Evolutionary conservation across 345 rosid genomes (phyloP).

Genomic region (Pelargonium nanum): DNA sequence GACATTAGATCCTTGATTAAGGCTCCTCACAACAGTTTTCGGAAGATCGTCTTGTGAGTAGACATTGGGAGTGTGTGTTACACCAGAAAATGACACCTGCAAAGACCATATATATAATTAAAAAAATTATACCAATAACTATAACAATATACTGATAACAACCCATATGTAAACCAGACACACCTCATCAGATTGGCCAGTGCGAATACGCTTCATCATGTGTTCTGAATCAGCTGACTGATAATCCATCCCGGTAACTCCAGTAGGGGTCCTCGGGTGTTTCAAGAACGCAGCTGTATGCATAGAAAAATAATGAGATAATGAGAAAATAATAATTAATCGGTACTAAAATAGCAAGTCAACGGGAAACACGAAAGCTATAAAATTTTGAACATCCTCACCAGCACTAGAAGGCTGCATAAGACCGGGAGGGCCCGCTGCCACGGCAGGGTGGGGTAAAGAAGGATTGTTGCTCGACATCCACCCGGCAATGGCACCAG

Average conservation of each 20-base stretch:
- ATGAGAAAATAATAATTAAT: too few relatives aligned
- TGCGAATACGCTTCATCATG: slow-evolving; percentile 57
- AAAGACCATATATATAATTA: too few relatives aligned
- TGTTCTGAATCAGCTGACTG: slow-evolving; percentile 70
- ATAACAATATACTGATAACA: background rate
- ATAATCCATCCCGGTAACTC: slow-evolving; percentile 50
- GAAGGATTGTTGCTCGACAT: slow-evolving; percentile 46
- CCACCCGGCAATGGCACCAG: slow-evolving; percentile 72
- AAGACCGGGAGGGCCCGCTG: slow-evolving; percentile 32
- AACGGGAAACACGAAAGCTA: background rate
- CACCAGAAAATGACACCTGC: slow-evolving; percentile 37
- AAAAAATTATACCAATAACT: too few relatives aligned
- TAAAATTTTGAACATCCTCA: background rate
- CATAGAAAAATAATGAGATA: background rate
- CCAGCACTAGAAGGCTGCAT: slow-evolving; percentile 39
- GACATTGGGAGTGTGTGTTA: slow-evolving; percentile 35
- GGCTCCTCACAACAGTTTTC: slow-evolving; percentile 19
- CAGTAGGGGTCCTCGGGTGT: slow-evolving; percentile 44
- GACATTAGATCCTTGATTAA: slow-evolving; percentile 39
- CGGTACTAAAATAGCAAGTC: too few relatives aligned
- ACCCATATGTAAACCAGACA: background rate
- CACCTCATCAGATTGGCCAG: slow-evolving; percentile 40
- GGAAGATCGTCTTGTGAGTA: slow-evolving; percentile 43
- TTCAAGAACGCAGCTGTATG: slow-evolving; percentile 36
- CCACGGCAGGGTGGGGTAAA: slow-evolving; percentile 38